Evolutionary conservation across 768 basidiomycete species (phyloP), one percentile per base, ranked within the genome.

Genomic region (Podaxis mareebaensis): DNA sequence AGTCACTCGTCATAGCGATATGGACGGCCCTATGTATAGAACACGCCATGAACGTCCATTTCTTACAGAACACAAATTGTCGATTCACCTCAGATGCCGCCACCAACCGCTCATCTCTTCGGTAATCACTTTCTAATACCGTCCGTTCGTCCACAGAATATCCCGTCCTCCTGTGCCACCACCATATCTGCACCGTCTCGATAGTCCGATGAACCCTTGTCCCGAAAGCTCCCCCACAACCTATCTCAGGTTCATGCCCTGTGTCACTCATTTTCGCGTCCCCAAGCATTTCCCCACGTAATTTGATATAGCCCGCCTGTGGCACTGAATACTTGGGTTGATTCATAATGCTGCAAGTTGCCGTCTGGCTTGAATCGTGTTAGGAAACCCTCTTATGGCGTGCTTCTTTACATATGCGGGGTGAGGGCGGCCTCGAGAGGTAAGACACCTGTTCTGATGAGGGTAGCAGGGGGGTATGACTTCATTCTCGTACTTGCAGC

Each of bases 91-190:
- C 61, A 12, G 54, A 49, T 39, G 48, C 30, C 22, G 61, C 61
- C 26, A 57, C 61, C 15, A 63, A 17, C 15, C 54, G 54, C 20
- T 63, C 55, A 22, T 63, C 61, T 51, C 61, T 56, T 38, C 61
- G 52, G 28, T 51, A 63, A 26, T 63, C 61, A 40, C 17, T 63
- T 26, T 63, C 61, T 6, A 48, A 28, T 3, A 52, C 24, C 20
- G 12, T 39, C 33, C 46, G 5, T 33, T 63, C 61, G 36, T 48
- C 38, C n/a, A 40, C 46, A 12, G 39, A 15, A 38, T 48, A 49
- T n/a, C 61, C 61, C 8, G 54, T 62, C 26, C 44, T 48, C 15
- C 36, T 22, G 8, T 62, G 61, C 61, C 61, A 63, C 54, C 33
- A 57, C 26, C 36, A n/a, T 36, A 56, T 63, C 53, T 63, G 61